These are phyloP conservation scores for Phyllosticta paracitricarpa DNA, from an alignment of 2,329 filamentous ascomycete species.

Conservation along the genomic window DNA sequence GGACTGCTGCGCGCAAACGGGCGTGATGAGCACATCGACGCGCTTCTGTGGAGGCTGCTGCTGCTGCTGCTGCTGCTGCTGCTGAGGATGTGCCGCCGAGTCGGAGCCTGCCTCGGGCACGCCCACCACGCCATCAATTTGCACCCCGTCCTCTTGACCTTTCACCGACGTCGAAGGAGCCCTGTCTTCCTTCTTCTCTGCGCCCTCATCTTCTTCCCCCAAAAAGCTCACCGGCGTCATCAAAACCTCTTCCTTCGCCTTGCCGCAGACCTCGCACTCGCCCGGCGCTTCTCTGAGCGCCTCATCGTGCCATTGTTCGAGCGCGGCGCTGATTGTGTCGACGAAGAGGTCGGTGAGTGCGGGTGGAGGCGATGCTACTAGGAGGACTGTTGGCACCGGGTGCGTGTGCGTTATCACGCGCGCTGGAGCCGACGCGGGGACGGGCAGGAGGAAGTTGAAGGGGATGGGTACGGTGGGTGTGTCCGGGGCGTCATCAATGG, in stretches of 20 bases:
- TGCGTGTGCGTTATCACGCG: conserved; percentile 1
- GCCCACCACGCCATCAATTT: background rate
- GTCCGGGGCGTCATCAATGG: background rate
- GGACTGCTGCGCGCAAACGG: background rate
- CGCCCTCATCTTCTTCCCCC: background rate
- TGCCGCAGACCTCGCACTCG: conserved; percentile 1
- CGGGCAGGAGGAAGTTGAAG: conserved; percentile 7
- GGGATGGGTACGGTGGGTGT: background rate
- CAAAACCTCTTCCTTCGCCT: background rate
- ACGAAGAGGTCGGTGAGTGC: conserved; percentile 5
- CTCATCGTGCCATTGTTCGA: background rate
- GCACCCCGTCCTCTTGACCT: background rate
- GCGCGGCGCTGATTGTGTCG: background rate
- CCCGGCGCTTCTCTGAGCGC: background rate
- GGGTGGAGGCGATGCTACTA: background rate
- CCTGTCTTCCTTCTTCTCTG: background rate
- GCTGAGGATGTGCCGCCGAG: background rate
- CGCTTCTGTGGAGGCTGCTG: background rate
- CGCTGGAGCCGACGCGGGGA: background rate
- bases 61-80: background rate
- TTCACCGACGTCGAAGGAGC: background rate
- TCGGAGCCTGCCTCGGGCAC: background rate
- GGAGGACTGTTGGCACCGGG: background rate
- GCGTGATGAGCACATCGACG: conserved; percentile 7
- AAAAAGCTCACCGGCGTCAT: conserved; percentile 6